Base-by-base conservation (phyloP, 345 rosid genomes). In the Bruguiera gymnorhiza region DNA sequence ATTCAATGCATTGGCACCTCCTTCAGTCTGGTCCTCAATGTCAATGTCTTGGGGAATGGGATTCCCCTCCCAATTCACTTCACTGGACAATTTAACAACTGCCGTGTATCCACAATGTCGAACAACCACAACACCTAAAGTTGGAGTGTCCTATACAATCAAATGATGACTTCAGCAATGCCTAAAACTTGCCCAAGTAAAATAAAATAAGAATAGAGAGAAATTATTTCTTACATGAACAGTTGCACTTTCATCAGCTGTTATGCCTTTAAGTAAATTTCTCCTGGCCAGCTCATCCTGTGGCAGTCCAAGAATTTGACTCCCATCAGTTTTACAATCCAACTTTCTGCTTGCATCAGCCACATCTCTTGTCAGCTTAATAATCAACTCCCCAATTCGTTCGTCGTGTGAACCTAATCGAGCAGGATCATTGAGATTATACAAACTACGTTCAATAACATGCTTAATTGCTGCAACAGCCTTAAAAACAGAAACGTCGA, bases 211-310 rank as follows among this genome's bases (percentile, higher is more conserved):
- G 52, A 54, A 82, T 30, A 66, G 21, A 52, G 34, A 81, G 74
- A 19, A 66, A 65, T 74, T 31, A 37, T 31, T 61, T 60, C 80
- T 64, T 23, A 77, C 77, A 73, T 77, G 81, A 37, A 73, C 77
- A 56, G 77, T 77, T 52, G 81, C 74, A 66, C 81, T 77, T 69
- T 77, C 81, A 73, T 73, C 77, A 43, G 81, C 81, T 11, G 74
- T 77, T 63, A 77, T 77, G 21, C 81, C 81, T 62, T 77, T 77
- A 19, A 77, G 71, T 52, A 77, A 69, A 69, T 77, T 77, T 54
- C 81, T 69, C 62, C 20, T 76, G 21, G 77, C 77, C 58, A 77
- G 77, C n/a, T 77, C 81, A 48, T 77, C 81, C 55, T 68, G 73
- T 23, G 71, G 60, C 64, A 77, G 43, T 23, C 67, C 81, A 59